Evolutionary conservation across 108 stramenopile species (phyloP).

Genomic region (Nitzschia putrida): DNA sequence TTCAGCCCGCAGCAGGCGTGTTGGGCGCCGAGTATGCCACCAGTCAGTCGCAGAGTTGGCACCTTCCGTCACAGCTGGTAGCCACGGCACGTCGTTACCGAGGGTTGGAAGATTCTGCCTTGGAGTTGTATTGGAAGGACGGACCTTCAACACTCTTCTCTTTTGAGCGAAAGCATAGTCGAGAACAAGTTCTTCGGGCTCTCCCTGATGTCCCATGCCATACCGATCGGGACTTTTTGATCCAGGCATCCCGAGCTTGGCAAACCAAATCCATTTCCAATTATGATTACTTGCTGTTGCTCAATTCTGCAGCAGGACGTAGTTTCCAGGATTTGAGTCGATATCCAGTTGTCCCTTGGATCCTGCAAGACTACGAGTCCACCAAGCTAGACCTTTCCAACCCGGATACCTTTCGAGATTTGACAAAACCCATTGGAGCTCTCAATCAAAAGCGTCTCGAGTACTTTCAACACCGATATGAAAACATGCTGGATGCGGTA

Average conservation of each 20-base stretch:
- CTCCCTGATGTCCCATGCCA: conserved; percentile 63
- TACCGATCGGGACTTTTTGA: conserved; percentile 79
- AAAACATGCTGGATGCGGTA: conserved; percentile 71
- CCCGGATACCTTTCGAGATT: conserved; percentile 78
- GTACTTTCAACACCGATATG: conserved; percentile 82
- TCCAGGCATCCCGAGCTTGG: conserved; percentile 68
- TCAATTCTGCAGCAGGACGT: conserved; percentile 95
- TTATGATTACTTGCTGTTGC: conserved; percentile 91
- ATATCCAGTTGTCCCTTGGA: conserved; percentile 99
- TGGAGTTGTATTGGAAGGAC: conserved; percentile 74
- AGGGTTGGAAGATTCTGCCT: conserved; percentile 74
- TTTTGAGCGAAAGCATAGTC: conserved; percentile 63
- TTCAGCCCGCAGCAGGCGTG: conserved; percentile 62
- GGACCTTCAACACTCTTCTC: conserved; percentile 62
- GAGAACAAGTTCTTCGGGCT: conserved; percentile 71
- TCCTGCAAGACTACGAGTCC: conserved; percentile 83
- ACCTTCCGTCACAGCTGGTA: conserved; percentile 46
- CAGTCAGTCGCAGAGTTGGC: conserved; percentile 45
- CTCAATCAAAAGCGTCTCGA: conserved; percentile 85
- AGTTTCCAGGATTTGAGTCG: conserved; percentile 92
- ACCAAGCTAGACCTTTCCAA: conserved; percentile 67
- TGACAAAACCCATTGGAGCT: conserved; percentile 97
- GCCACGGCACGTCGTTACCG: conserved; percentile 73
- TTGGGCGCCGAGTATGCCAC: conserved; percentile 24
- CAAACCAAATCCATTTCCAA: conserved; percentile 72